These are phyloP conservation scores for Posidonia oceanica DNA, from an alignment of 116 monocot genomes.

Conservation along the genomic window DNA sequence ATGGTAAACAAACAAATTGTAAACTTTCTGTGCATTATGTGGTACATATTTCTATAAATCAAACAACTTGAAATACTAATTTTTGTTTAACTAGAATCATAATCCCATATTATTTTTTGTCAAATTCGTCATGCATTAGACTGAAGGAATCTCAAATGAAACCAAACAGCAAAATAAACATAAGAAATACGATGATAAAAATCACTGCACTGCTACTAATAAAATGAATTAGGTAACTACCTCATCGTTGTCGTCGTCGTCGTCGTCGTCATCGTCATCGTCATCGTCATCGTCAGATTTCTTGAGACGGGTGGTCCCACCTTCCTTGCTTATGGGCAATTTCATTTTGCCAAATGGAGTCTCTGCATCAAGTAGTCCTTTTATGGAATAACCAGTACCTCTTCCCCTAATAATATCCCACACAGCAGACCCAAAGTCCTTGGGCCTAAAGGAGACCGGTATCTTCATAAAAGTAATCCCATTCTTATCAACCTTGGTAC, in stretches of 20 bases:
- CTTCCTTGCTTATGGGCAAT: constrained; percentile 80
- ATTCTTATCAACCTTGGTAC: constrained; percentile 65
- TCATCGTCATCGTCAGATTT: constrained; percentile 54
- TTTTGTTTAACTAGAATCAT: too few relatives aligned
- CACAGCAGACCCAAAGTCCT: constrained; percentile 92
- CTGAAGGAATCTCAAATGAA: too few relatives aligned
- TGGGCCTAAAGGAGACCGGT: constrained; percentile 81
- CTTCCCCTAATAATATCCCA: constrained; percentile 99
- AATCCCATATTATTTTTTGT: too few relatives aligned
- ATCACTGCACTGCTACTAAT: too few relatives aligned
- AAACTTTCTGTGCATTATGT: too few relatives aligned
- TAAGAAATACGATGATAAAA: too few relatives aligned
- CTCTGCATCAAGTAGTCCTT: constrained; percentile 76
- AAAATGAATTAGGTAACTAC: too few relatives aligned
- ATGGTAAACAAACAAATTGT: too few relatives aligned
- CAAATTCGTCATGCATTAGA: too few relatives aligned
- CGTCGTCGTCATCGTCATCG: constrained; percentile 27
- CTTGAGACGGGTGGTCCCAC: constrained; percentile 80
- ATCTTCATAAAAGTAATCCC: constrained; percentile 63
- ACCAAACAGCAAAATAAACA: too few relatives aligned
- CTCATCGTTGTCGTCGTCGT: constrained; percentile 15
- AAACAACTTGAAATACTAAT: too few relatives aligned
- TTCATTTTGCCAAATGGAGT: constrained; percentile 42
- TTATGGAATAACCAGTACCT: constrained; percentile 85
- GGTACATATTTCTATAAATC: too few relatives aligned